Percentiles rank a stretch among this genome's conserved stretches.
Evolutionary conservation across 192 early-diverging fungal species (phyloP).

Genomic region (Backusella tarrabulga): DNA sequence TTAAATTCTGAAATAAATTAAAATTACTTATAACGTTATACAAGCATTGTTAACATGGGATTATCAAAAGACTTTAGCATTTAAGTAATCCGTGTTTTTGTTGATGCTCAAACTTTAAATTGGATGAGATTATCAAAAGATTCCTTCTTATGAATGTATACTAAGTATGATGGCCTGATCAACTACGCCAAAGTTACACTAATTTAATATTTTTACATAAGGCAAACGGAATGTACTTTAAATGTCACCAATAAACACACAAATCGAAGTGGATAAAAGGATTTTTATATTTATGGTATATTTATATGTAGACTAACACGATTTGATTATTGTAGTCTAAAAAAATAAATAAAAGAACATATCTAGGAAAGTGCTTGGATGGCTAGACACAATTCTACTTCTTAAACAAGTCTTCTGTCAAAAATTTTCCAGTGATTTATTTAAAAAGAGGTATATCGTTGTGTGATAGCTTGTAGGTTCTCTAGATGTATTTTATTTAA

Average conservation of each 20-base stretch:
- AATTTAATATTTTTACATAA: neutral
- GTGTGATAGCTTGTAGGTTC: neutral
- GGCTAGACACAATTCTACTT: neutral
- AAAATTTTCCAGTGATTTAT: neutral
- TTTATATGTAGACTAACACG: neutral
- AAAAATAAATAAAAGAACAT: neutral
- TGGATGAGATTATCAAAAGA: neutral
- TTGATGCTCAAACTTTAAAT: neutral
- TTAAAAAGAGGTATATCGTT: neutral
- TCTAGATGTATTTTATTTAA: neutral
- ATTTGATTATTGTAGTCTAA: neutral
- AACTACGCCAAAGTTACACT: neutral
- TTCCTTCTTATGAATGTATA: neutral
- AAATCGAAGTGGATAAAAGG: neutral
- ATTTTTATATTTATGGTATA: neutral
- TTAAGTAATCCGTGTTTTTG: neutral
- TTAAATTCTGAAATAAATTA: neutral
- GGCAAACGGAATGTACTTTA: neutral
- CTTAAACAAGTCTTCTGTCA: neutral
- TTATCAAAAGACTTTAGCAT: neutral
- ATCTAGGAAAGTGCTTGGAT: neutral
- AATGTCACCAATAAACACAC: neutral
- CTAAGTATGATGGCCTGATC: neutral
- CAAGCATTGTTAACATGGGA: constrained; percentile 1
- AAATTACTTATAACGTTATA: neutral